Percentiles rank a stretch among this genome's conserved stretches.
These are phyloP conservation scores for Trichoderma atroviride DNA, from an alignment of 2,329 filamentous ascomycete genomes.

Conservation along the genomic window DNA sequence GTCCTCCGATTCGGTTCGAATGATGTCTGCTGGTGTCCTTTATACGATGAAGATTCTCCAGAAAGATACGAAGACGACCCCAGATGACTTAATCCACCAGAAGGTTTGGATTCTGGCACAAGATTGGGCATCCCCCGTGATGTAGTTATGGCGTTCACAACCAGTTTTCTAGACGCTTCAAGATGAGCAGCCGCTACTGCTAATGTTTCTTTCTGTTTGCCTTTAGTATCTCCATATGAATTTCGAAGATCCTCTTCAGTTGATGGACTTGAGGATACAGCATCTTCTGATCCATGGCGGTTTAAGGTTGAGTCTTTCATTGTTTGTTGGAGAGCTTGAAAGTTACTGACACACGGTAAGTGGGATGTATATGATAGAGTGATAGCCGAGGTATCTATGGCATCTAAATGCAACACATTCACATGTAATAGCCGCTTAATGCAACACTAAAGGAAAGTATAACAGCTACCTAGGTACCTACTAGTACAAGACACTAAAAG, in stretches of 20 bases:
- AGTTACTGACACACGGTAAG: not conserved
- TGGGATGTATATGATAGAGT: not conserved
- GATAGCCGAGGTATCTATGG: not conserved
- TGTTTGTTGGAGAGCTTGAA: not conserved
- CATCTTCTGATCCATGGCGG: not conserved
- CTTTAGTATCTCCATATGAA: not conserved
- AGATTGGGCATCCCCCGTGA: constrained; percentile 5
- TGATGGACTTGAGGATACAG: not conserved
- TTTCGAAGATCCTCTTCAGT: not conserved
- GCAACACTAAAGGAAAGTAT: not conserved
- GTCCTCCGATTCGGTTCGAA: not conserved
- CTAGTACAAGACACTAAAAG: too few species aligned
- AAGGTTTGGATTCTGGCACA: not conserved
- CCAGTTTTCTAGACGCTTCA: constrained; percentile 4
- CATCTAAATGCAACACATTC: not conserved
- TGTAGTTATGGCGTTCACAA: constrained; percentile 4
- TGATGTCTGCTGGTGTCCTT: not conserved
- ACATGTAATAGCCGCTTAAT: not conserved
- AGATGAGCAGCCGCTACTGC: not conserved
- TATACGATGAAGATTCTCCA: not conserved
- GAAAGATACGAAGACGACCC: not conserved
- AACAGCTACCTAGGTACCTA: not conserved
- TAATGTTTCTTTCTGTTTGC: constrained; percentile 17
- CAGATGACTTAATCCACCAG: not conserved
- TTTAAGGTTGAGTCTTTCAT: not conserved